Evolutionary conservation across 768 basidiomycete species (phyloP).

Genomic region (Myochromella boudieri): DNA sequence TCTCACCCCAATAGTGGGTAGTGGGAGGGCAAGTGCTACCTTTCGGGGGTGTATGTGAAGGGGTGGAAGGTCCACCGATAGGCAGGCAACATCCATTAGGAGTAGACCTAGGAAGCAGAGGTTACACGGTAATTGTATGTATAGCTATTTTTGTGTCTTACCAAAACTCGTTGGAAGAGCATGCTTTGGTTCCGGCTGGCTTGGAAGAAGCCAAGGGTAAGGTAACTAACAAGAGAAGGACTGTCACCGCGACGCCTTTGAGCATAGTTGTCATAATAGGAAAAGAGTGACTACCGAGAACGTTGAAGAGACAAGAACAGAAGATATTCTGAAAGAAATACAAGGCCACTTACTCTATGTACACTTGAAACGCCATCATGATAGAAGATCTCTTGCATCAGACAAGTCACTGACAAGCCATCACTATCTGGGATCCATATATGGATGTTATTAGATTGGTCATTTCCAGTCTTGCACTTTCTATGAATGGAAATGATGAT

Average conservation of each 20-base stretch:
- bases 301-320: conserved; percentile 1
- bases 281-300: conserved; percentile 16
- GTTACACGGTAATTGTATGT: too few species aligned
- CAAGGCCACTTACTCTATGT: conserved; percentile 6
- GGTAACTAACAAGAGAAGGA: conserved; percentile 34
- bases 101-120: conserved; percentile 35
- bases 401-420: too few species aligned
- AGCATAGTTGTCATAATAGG: too few species aligned
- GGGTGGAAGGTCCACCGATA: conserved; percentile 32
- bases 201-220: conserved; percentile 33
- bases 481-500: too few species aligned
- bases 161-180: conserved; percentile 32
- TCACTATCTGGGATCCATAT: too few species aligned
- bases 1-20: conserved; percentile 48
- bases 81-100: conserved; percentile 42
- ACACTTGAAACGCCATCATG: conserved; percentile 13
- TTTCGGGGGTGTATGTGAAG: conserved; percentile 45
- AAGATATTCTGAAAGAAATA: not conserved
- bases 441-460: too few species aligned
- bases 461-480: too few species aligned
- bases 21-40: conserved; percentile 45
- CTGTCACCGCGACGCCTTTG: conserved; percentile 13
- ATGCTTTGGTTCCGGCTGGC: conserved; percentile 22
- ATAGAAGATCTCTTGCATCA: too few species aligned
- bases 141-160: conserved; percentile 13